Evolutionary conservation across 2,329 filamentous ascomycete species (phyloP), one percentile per base, ranked within the genome.

Genomic region (Ceratocystis ficicola): DNA sequence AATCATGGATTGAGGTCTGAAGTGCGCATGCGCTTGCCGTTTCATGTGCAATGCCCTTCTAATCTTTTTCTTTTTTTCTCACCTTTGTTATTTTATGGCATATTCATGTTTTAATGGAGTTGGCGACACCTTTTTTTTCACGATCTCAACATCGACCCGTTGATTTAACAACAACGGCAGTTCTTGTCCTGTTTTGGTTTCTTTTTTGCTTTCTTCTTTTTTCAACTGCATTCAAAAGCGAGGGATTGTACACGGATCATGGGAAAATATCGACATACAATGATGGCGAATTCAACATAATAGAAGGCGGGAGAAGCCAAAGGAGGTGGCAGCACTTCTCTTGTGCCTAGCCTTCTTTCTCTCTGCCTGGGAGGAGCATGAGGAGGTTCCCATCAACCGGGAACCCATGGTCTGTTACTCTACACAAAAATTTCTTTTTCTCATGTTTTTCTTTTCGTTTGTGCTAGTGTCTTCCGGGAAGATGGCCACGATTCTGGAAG

Each of bases 141-240:
- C 79, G 79, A 81, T 80, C 78, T 82, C 80, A 82, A 82, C 80
- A 82, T 81, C 80, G 80, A 63, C 65, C 66, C 65, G 65, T 63
- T 68, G 69, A 66, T 62, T 61, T 55, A 68, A 57, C 57, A 66
- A 64, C 67, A 64, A 57, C 62, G 67, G 63, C 52, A 67, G 67
- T 55, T 59, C 62, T 67, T 69, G 46, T 68, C 48, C 65, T 65
- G 65, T 67, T 64, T 67, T 67, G 28, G 44, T 65, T 17, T 65
- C 65, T 63, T 65, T 68, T 61, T 65, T 67, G 59, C 62, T 67
- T 67, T 50, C 65, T 68, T 69, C 59, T 60, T 66, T 64, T 66
- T 68, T 64, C 63, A 64, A 64, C 59, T 50, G 65, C 59, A 68
- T 68, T 65, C 41, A 66, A 67, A 69, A 67, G 65, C 60, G 61